Percentiles rank a stretch among this genome's conserved stretches.
Conservation (phyloP, 2,329 filamentous ascomycete genomes). For the Didymellaceae sp. region DNA sequence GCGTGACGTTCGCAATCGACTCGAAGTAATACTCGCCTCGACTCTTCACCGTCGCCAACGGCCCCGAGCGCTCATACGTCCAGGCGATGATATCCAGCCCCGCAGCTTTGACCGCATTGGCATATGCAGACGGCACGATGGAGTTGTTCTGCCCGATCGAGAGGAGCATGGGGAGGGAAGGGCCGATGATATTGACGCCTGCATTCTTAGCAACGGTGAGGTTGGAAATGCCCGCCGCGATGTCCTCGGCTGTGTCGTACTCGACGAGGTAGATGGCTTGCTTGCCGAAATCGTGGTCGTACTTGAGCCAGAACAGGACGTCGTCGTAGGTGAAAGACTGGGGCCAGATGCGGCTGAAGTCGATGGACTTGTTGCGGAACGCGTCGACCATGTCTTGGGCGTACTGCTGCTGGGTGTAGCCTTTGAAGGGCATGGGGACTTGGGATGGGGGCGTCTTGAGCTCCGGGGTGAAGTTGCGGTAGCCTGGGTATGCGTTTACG, state of each 20-base stretch:
- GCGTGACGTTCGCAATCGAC: conserved; percentile 60
- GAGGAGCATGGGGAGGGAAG: conserved; percentile 66
- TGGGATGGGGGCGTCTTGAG: conserved; percentile 64
- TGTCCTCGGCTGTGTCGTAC: conserved; percentile 57
- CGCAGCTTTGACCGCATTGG: conserved; percentile 63
- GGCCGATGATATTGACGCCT: conserved; percentile 67
- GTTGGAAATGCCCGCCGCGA: conserved; percentile 59
- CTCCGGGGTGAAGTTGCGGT: conserved; percentile 68
- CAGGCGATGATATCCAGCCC: conserved; percentile 70
- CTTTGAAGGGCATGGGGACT: conserved; percentile 69
- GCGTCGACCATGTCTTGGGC: conserved; percentile 63
- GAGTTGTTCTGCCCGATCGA: conserved; percentile 53
- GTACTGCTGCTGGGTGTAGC: conserved; percentile 68
- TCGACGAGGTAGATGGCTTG: conserved; percentile 70
- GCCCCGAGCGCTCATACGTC: conserved; percentile 69
- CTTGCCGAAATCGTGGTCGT: conserved; percentile 64
- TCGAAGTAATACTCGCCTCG: conserved; percentile 43
- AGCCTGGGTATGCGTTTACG: conserved; percentile 59
- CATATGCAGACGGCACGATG: conserved; percentile 67
- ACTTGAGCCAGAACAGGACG: conserved; percentile 68
- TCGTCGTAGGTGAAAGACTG: conserved; percentile 70
- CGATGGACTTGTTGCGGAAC: conserved; percentile 47
- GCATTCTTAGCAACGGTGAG: conserved; percentile 60
- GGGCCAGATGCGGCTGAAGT: conserved; percentile 50
- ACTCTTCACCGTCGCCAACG: conserved; percentile 55